Conservation (phyloP, 192 early-diverging fungal species). For the Phlyctochytrium arcticum region DNA sequence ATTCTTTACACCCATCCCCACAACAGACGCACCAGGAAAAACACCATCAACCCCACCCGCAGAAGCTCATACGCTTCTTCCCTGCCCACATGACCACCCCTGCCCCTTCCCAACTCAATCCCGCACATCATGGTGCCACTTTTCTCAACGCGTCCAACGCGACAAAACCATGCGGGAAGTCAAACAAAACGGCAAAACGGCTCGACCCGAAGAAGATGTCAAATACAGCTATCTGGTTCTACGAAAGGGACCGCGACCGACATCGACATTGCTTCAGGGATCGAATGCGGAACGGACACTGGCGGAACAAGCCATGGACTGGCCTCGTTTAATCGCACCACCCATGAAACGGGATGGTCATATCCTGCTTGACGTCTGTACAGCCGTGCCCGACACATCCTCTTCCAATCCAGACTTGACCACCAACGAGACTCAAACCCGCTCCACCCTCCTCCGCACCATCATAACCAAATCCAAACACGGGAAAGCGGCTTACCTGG, state of each 20-base stretch:
- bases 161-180: constrained; percentile 50
- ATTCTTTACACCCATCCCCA: background rate
- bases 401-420: no score
- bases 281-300: background rate
- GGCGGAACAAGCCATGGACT: constrained; percentile 47
- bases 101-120: constrained; percentile 69
- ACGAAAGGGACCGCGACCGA: constrained; percentile 55
- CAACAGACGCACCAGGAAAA: background rate
- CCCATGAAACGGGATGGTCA: constrained; percentile 77
- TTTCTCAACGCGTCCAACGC: constrained; percentile 72
- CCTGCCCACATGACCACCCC: constrained; percentile 69
- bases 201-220: no score
- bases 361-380: constrained; percentile 67
- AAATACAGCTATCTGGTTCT: constrained; percentile 78
- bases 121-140: constrained; percentile 71
- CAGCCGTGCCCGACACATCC: background rate
- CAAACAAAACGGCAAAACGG: no score
- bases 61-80: constrained; percentile 69
- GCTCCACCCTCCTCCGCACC: constrained; percentile 60
- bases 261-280: background rate
- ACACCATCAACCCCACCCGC: no score
- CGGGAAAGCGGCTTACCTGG: constrained; percentile 66
- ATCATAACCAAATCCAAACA: constrained; percentile 63
- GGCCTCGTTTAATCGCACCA: constrained; percentile 70
- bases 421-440: no score